Base-by-base conservation (phyloP, 306 rosid genomes). In the Quercus engelmannii region DNA sequence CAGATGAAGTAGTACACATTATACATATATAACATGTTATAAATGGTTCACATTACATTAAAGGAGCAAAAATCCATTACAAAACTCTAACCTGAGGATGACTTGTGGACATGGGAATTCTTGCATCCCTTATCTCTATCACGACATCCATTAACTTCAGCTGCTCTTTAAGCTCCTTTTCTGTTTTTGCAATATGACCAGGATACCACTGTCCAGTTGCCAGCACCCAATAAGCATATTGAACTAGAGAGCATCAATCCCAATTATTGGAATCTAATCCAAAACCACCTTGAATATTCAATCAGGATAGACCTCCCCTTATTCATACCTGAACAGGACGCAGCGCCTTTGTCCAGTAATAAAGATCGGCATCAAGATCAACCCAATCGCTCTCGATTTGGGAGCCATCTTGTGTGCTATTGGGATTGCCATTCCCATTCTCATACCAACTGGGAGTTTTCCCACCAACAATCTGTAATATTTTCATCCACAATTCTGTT, bases 171-270 rank as follows among this genome's bases (percentile, higher is more conserved):
- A 94, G 90, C 72, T 94, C 97, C 80, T 92, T 92, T 73, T 94
- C 99, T 28, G 99, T 90, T 89, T 94, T 94, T 62, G 97, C 97
- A 83, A 94, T 94, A 84, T 94, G 99, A 73, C 99, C 99, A 38
- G 99, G 99, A 86, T 91, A 94, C 99, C 99, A 94, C 99, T 91
- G 87, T 74, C 77, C 83, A 91, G 76, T 76, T 71, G 5, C 57
- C 67, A 77, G n/a, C 20, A 72, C 69, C 64, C 2, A 80, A 80
- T 81, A 74, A 79, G 84, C 83, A 81, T 2, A 56, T 23, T 52
- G 8, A 72, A n/a, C 70, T 4, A 52, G 4, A 80, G 76, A 15
- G 52, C 2, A 51, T 19, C 30, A 62, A 72, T 52, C 46, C 30
- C 52, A 41, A 11, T 30, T 21, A 28, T 41, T n/a, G 6, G 18